These are phyloP conservation scores for Serendipita indica DNA, from an alignment of 768 basidiomycete genomes.

Conservation along the genomic window DNA sequence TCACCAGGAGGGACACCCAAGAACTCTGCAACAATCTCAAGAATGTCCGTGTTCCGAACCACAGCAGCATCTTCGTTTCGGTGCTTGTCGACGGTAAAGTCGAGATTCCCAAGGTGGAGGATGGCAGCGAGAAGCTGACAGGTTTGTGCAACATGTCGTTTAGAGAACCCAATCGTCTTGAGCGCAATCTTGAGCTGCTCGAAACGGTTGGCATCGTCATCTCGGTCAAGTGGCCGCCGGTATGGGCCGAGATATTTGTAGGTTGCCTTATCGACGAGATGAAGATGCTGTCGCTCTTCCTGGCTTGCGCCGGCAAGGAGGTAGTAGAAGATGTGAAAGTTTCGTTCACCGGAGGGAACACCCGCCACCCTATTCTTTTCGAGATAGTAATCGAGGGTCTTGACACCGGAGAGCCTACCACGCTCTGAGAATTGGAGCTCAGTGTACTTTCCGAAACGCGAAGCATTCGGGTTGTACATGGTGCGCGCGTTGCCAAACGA, in stretches of 20 bases:
- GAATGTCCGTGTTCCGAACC: slow-evolving; percentile 68
- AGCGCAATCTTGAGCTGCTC: slow-evolving; percentile 90
- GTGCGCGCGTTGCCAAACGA: slow-evolving; percentile 88
- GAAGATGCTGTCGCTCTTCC: slow-evolving; percentile 81
- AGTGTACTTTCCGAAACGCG: slow-evolving; percentile 94
- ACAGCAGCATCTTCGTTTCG: slow-evolving; percentile 88
- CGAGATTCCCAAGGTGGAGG: slow-evolving; percentile 89
- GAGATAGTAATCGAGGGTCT: slow-evolving; percentile 93
- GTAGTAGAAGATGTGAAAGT: slow-evolving; percentile 97
- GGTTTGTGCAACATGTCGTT: slow-evolving; percentile 86
- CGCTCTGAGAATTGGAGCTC: slow-evolving; percentile 94
- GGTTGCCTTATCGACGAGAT: slow-evolving; percentile 60
- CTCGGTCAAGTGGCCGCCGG: slow-evolving; percentile 33
- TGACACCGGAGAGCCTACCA: slow-evolving; percentile 75
- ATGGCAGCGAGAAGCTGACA: slow-evolving; percentile 93
- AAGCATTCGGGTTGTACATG: slow-evolving; percentile 86
- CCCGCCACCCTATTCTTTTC: slow-evolving; percentile 81
- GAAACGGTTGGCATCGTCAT: slow-evolving; percentile 78
- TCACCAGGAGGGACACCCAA: slow-evolving; percentile 61
- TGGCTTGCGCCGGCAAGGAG: slow-evolving; percentile 77
- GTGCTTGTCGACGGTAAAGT: slow-evolving; percentile 70
- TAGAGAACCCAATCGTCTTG: slow-evolving; percentile 85
- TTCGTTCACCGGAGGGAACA: slow-evolving; percentile 80
- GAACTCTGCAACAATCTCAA: slow-evolving; percentile 81
- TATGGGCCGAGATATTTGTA: slow-evolving; percentile 72